Evolutionary conservation across 495 filamentous ascomycete species (phyloP).

Genomic region (Penicillium tannophilum): DNA sequence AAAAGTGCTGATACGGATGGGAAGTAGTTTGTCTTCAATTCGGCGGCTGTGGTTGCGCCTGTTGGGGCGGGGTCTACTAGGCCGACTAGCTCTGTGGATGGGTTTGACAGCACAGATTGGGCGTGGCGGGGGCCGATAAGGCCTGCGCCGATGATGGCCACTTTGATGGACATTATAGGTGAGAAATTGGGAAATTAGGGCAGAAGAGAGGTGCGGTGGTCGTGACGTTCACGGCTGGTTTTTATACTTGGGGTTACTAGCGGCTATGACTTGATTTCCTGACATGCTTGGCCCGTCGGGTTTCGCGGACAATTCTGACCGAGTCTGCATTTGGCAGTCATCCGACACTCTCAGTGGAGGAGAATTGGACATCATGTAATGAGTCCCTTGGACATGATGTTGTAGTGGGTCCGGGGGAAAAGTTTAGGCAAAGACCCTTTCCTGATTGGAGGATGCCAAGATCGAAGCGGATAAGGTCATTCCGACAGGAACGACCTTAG

Average conservation of each 20-base stretch:
- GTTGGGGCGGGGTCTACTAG: constrained; percentile 53
- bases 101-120: constrained; percentile 48
- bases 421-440: neutral
- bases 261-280: neutral
- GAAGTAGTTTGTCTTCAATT: constrained; percentile 36
- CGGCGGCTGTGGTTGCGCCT: constrained; percentile 28
- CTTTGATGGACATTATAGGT: constrained; percentile 32
- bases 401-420: neutral
- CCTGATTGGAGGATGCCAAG: neutral
- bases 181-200: neutral
- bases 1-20: constrained; percentile 46
- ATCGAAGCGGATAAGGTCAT: neutral
- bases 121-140: constrained; percentile 61
- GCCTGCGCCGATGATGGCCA: constrained; percentile 59
- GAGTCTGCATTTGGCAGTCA: neutral
- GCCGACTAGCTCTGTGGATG: constrained; percentile 47
- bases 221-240: neutral
- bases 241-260: neutral
- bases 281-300: neutral
- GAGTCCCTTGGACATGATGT: neutral
- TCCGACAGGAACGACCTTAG: too few species aligned
- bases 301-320: neutral
- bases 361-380: too few species aligned
- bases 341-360: too few species aligned
- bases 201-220: neutral